These are phyloP conservation scores for Cystobasidium sp. DNA, from an alignment of 1,284 basidiomycete genomes.

Conservation along the genomic window DNA sequence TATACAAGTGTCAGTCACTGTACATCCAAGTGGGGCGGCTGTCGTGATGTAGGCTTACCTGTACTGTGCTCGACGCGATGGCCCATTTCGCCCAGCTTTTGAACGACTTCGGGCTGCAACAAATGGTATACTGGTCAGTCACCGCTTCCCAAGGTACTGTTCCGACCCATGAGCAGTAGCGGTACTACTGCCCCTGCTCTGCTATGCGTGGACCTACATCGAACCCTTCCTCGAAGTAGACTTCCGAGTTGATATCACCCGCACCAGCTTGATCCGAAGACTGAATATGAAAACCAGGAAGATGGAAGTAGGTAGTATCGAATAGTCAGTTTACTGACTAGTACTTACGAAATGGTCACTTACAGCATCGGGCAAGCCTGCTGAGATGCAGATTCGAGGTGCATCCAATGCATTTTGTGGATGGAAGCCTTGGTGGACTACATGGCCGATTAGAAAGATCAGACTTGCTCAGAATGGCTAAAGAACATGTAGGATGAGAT, in stretches of 20 bases:
- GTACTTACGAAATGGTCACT: conserved; percentile 49
- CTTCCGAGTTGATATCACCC: conserved; percentile 75
- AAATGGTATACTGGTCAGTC: too few relatives aligned
- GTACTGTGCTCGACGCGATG: conserved; percentile 71
- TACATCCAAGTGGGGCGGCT: not conserved
- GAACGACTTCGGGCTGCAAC: conserved; percentile 49
- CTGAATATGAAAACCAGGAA: conserved; percentile 49
- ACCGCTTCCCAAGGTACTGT: too few relatives aligned
- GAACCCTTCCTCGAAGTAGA: conserved; percentile 87
- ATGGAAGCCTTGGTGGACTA: conserved; percentile 77
- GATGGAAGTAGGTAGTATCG: not conserved
- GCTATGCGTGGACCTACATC: conserved; percentile 60
- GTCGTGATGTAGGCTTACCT: conserved; percentile 36
- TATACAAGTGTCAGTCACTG: not conserved
- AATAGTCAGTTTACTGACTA: conserved; percentile 37
- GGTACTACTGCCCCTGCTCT: not conserved
- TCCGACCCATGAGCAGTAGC: too few relatives aligned
- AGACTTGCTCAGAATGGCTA: not conserved
- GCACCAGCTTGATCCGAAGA: conserved; percentile 60
- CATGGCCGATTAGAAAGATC: conserved; percentile 61
- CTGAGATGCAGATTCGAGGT: conserved; percentile 92
- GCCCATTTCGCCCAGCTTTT: conserved; percentile 70
- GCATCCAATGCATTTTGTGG: conserved; percentile 86
- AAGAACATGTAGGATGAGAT: not conserved
- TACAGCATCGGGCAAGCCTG: conserved; percentile 70